These are phyloP conservation scores for Paecilomyces dactylethromorphus DNA, from an alignment of 2,329 filamentous ascomycete species.

Conservation along the genomic window DNA sequence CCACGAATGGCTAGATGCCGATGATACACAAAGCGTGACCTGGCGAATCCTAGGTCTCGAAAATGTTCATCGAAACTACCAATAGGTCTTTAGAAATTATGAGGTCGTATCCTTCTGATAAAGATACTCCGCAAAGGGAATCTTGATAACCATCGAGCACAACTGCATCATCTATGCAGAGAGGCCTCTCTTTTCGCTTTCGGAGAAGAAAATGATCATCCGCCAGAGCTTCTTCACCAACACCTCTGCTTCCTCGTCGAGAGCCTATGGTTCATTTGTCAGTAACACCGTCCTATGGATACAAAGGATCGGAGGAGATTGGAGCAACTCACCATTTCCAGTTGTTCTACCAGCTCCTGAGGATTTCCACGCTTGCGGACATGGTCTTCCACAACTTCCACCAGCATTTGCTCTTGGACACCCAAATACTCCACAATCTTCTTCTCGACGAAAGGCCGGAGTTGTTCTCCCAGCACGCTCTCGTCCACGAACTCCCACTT, in stretches of 20 bases:
- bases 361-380: constrained; percentile 68
- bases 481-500: constrained; percentile 90
- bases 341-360: constrained; percentile 73
- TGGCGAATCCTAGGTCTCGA: not conserved
- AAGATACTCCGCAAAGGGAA: not conserved
- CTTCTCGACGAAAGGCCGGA: constrained; percentile 93
- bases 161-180: constrained; percentile 47
- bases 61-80: not conserved
- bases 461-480: constrained; percentile 70
- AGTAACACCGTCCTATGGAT: constrained; percentile 16
- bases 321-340: constrained; percentile 64
- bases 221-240: constrained; percentile 96
- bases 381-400: constrained; percentile 87
- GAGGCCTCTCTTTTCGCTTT: constrained; percentile 84
- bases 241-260: constrained; percentile 91
- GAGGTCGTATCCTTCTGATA: not conserved
- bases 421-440: constrained; percentile 97
- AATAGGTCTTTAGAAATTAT: not conserved
- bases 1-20: not conserved
- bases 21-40: not conserved
- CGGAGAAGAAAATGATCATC: constrained; percentile 96
- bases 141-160: constrained; percentile 4
- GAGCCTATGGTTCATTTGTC: constrained; percentile 50
- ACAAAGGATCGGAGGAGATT: constrained; percentile 1
- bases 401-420: constrained; percentile 90